Conservation (phyloP, 495 filamentous ascomycete genomes). For the Glutinoglossum americanum region DNA sequence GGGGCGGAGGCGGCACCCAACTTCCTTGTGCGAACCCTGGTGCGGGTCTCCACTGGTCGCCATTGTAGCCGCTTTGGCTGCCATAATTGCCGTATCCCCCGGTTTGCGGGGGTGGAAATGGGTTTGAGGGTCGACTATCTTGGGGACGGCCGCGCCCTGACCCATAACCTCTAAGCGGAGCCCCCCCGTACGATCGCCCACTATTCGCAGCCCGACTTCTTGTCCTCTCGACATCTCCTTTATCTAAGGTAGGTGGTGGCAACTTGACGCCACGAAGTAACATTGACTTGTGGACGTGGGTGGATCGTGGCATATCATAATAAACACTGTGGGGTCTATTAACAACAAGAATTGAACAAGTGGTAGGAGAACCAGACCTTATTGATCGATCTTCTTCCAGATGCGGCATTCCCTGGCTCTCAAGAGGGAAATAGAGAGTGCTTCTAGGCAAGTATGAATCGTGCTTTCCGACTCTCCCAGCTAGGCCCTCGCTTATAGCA, state of each 20-base stretch:
- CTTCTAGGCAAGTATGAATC: slow-evolving; percentile 56
- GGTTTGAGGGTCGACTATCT: neutral
- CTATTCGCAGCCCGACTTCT: slow-evolving; percentile 33
- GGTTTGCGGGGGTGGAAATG: neutral
- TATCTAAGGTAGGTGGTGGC: slow-evolving; percentile 42
- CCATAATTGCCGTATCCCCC: neutral
- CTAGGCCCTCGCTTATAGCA: slow-evolving; percentile 48
- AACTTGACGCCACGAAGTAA: slow-evolving; percentile 67
- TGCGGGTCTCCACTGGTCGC: neutral
- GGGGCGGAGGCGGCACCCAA: neutral
- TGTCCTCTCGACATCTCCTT: slow-evolving; percentile 47
- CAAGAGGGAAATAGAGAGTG: slow-evolving; percentile 41
- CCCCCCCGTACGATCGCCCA: slow-evolving; percentile 44
- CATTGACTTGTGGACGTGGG: slow-evolving; percentile 75
- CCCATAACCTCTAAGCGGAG: slow-evolving; percentile 22
- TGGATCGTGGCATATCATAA: slow-evolving; percentile 57
- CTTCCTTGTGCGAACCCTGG: neutral
- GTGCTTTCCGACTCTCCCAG: slow-evolving; percentile 64
- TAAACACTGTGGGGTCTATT: slow-evolving; percentile 33
- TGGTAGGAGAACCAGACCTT: slow-evolving; percentile 30
- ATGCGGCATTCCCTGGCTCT: slow-evolving; percentile 43
- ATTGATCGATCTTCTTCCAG: slow-evolving; percentile 69
- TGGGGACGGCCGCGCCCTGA: neutral
- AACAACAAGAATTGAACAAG: neutral
- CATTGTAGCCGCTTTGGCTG: neutral